These are phyloP conservation scores for Yamadazyma sp. DNA, from an alignment of 1,139 yeast genomes.

Conservation along the genomic window DNA sequence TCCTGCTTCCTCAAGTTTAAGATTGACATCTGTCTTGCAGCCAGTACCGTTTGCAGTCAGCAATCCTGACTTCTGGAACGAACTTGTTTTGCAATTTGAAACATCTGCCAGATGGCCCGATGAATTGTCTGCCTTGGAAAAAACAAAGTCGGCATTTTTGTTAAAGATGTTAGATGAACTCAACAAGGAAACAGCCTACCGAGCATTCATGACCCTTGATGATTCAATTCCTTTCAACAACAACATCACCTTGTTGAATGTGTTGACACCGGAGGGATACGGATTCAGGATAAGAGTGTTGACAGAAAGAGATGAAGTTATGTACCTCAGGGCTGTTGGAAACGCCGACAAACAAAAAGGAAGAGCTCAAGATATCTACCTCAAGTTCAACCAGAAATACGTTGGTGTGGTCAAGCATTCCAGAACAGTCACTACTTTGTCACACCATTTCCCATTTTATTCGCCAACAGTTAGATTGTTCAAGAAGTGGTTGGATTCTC, in stretches of 20 bases:
- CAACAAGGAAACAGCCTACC: conserved; percentile 51
- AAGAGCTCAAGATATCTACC: conserved; percentile 59
- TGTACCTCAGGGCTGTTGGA: conserved; percentile 68
- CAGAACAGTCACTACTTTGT: conserved; percentile 67
- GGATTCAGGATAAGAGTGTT: conserved; percentile 75
- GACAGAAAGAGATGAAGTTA: conserved; percentile 77
- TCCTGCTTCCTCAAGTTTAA: conserved; percentile 70
- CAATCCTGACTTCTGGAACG: conserved; percentile 79
- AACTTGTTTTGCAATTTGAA: conserved; percentile 82
- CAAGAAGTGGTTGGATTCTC: conserved; percentile 83
- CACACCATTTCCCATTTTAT: conserved; percentile 72
- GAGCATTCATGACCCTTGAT: conserved; percentile 60
- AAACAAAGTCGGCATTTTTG: conserved; percentile 86
- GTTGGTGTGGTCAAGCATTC: conserved; percentile 78
- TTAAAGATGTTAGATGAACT: conserved; percentile 67
- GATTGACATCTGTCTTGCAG: conserved; percentile 71
- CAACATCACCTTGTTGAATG: conserved; percentile 56
- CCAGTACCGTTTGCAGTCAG: conserved; percentile 83
- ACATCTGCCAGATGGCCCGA: conserved; percentile 95
- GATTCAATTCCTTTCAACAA: conserved; percentile 66
- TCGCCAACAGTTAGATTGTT: conserved; percentile 81
- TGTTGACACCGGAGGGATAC: conserved; percentile 83
- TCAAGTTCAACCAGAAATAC: conserved; percentile 66
- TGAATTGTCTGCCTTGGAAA: conserved; percentile 79
- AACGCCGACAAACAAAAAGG: conserved; percentile 62